Conservation (phyloP, 495 filamentous ascomycete genomes). For the Aspergillus leporis region DNA sequence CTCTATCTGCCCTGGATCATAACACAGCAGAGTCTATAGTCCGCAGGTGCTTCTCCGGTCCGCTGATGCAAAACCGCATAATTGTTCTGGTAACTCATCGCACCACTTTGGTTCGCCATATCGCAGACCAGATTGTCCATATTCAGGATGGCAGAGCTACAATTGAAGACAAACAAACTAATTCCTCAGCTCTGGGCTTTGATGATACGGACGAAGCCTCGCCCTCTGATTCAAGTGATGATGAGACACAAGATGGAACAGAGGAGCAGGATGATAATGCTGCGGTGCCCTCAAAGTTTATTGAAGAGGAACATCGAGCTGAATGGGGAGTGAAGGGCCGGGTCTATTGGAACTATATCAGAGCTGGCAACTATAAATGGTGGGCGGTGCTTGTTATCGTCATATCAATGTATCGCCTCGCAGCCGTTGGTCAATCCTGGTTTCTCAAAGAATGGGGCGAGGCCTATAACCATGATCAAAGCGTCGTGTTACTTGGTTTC, state of each 20-base stretch:
- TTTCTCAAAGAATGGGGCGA: conserved; percentile 87
- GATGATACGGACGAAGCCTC: conserved; percentile 21
- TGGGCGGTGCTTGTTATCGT: conserved; percentile 63
- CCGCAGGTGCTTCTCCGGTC: conserved; percentile 63
- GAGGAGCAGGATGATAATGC: conserved; percentile 45
- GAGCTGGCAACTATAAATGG: conserved; percentile 70
- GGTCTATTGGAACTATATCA: conserved; percentile 83
- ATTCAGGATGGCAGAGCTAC: conserved; percentile 56
- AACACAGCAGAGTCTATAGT: conserved; percentile 75
- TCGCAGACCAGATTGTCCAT: conserved; percentile 70
- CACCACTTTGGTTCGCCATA: conserved; percentile 60
- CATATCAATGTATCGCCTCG: conserved; percentile 59
- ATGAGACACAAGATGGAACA: conserved; percentile 38
- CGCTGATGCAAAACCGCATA: conserved; percentile 60
- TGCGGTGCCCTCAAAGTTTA: conserved; percentile 70
- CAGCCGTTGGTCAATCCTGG: conserved; percentile 66
- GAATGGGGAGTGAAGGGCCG: conserved; percentile 71
- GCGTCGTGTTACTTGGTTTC: conserved; percentile 15
- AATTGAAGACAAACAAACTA: conserved; percentile 44
- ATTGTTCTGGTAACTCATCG: conserved; percentile 80
- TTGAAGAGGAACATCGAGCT: conserved; percentile 75
- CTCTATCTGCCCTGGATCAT: conserved; percentile 69
- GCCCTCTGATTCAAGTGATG: conserved; percentile 27
- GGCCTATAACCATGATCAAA: conserved; percentile 60
- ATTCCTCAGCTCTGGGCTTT: conserved; percentile 19